Evolutionary conservation across 345 rosid genomes (phyloP), one percentile per base, ranked within the genome.

Genomic region (Isatis tinctoria): DNA sequence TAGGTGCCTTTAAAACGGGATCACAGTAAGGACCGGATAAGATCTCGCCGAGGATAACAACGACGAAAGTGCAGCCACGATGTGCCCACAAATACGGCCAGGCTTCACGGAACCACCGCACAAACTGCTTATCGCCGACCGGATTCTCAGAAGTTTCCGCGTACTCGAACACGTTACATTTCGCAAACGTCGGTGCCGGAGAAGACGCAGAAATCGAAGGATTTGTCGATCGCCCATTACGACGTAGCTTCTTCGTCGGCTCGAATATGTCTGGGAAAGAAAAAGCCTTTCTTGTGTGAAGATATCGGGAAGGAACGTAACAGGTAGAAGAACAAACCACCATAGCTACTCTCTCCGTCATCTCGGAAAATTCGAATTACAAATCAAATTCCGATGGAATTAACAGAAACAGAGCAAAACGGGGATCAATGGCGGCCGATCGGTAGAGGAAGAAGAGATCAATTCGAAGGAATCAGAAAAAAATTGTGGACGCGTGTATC

Each of bases 11-110:
- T 41, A 93, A 71, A 70, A 93, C 80, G 24, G 85, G 68, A 66
- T 89, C 96, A 78, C 89, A 84, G 68, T 24, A 79, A 8, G 85
- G 80, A 68, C 94, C 81, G 10, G 12, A 58, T 17, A 87, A 84
- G 47, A 89, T 83, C 69, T 86, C 96, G 8, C 90, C 92, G 61
- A 93, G 87, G 64, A 93, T 76, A 63, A 90, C 76, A 37, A 87
- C 90, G 26, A 91, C 91, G 63, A 89, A 93, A 27, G 92, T 88
- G 27, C 87, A 78, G 8, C 92, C 92, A 54, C 97, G 78, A 67
- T 89, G 88, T 1, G 96, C 98, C 87, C 90, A 87, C 53, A 93
- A 65, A 81, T 89, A 93, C 5, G 96, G 97, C 94, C 98, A 93
- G 1, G 96, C 98, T 81, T 93, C 97, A 17, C 92, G 89, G 66